A percentile compares a stretch with the other conserved stretches of the same genome.
phyloP scores from a whole-genome alignment of 75 land plant genomes.

The Picea glauca region DNA sequence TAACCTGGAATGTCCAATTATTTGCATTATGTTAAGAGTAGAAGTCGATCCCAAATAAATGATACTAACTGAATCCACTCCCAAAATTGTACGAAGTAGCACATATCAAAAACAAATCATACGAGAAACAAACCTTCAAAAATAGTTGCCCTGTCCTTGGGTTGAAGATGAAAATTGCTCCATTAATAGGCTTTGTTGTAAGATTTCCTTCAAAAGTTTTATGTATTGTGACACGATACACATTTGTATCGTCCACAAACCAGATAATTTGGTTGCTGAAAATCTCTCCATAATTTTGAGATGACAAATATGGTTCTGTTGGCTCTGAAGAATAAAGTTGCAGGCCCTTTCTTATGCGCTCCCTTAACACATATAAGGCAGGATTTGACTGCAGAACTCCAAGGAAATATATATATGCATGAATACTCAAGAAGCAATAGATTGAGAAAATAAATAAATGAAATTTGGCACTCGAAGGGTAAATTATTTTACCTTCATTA shows the following conservation, averaged over 20 bases:
- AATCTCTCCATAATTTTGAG: slow-evolving; percentile 99
- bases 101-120: slow-evolving; percentile 3
- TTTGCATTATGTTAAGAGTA: neutral
- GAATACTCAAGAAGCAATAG: slow-evolving; percentile 1
- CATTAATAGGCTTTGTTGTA: slow-evolving; percentile 99
- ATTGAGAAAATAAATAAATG: neutral
- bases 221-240: slow-evolving; percentile 98
- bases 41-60: neutral
- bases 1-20: slow-evolving; percentile 53
- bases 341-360: slow-evolving; percentile 94
- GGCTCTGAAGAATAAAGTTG: slow-evolving; percentile 99
- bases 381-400: slow-evolving; percentile 84
- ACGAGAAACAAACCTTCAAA: slow-evolving; percentile 57
- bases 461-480: too few species aligned
- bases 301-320: slow-evolving; percentile 98
- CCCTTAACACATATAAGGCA: slow-evolving; percentile 95
- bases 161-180: slow-evolving; percentile 98
- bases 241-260: slow-evolving; percentile 99
- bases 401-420: neutral
- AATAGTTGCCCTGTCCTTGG: slow-evolving; percentile 99
- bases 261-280: slow-evolving; percentile 99
- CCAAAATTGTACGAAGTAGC: neutral
- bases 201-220: slow-evolving; percentile 99
- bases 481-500: slow-evolving; percentile 82
- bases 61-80: neutral